Evolutionary conservation across 768 basidiomycete genomes (phyloP).

Genomic region (Crucibulum laeve): DNA sequence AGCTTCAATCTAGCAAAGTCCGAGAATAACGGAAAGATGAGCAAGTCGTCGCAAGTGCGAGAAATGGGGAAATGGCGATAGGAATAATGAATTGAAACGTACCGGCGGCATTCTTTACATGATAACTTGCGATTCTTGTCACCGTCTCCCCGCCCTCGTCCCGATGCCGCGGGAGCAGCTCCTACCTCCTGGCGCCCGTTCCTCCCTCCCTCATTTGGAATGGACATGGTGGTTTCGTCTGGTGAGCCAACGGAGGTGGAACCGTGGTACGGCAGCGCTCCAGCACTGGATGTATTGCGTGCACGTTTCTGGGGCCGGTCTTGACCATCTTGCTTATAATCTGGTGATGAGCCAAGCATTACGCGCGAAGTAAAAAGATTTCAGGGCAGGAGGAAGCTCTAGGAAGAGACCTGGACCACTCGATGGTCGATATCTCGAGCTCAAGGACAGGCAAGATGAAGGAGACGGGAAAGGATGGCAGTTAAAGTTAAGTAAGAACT

Average conservation of each 20-base stretch:
- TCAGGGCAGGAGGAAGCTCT: not conserved
- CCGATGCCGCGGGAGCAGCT: conserved; percentile 7
- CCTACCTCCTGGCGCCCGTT: not conserved
- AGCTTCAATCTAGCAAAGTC: conserved; percentile 37
- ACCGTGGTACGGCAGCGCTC: conserved; percentile 7
- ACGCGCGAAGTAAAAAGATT: conserved; percentile 7
- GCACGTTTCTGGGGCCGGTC: conserved; percentile 27
- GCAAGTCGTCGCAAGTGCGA: no score
- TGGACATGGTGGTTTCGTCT: not conserved
- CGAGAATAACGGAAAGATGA: not conserved
- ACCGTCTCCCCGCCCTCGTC: conserved; percentile 26
- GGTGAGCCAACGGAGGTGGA: not conserved
- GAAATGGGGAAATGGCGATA: no score
- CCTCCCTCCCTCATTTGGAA: conserved; percentile 2
- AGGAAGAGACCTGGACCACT: not conserved
- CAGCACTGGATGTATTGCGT: conserved; percentile 18
- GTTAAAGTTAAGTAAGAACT: conserved; percentile 17
- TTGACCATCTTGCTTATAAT: conserved; percentile 10
- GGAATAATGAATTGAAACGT: conserved; percentile 8
- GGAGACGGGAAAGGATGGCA: conserved; percentile 13
- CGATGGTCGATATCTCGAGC: not conserved
- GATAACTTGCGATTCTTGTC: conserved; percentile 41
- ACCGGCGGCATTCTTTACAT: conserved; percentile 51
- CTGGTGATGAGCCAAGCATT: conserved; percentile 19
- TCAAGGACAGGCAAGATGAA: conserved; percentile 3